Conservation (phyloP, 1,284 basidiomycete genomes). For the Inonotus hispidus region DNA sequence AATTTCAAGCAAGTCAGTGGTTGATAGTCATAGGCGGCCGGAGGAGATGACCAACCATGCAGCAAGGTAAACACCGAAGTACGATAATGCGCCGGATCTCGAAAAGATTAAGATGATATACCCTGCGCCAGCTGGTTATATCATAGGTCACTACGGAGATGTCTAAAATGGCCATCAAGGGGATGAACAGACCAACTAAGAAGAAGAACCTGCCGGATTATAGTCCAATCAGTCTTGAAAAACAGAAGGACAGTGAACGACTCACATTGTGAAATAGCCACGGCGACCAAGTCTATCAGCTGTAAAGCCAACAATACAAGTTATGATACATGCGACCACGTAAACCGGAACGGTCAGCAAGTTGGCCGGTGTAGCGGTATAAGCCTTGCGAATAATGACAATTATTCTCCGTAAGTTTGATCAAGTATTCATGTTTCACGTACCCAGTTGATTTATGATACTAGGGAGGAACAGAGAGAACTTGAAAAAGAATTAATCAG, state of each 20-base stretch:
- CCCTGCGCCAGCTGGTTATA: slow-evolving; percentile 35
- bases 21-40: not conserved
- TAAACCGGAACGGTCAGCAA: slow-evolving; percentile 68
- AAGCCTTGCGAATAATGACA: slow-evolving; percentile 40
- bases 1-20: not conserved
- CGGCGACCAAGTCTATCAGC: slow-evolving; percentile 58
- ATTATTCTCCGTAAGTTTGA: not conserved
- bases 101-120: slow-evolving; percentile 67
- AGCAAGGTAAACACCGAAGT: slow-evolving; percentile 67
- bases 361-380: slow-evolving; percentile 66
- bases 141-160: not conserved
- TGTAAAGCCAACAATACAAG: slow-evolving; percentile 55
- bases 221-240: not conserved
- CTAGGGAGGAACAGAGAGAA: slow-evolving; percentile 25
- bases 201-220: slow-evolving; percentile 29
- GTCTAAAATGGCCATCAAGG: not conserved
- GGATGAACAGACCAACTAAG: slow-evolving; percentile 31
- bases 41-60: slow-evolving; percentile 39
- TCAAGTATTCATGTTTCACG: not conserved
- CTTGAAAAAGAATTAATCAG: not conserved
- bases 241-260: slow-evolving; percentile 14
- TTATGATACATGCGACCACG: slow-evolving; percentile 56
- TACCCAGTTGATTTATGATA: slow-evolving; percentile 14
- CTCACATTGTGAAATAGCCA: slow-evolving; percentile 59
- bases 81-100: slow-evolving; percentile 56